phyloP scores from a whole-genome alignment of 495 filamentous ascomycete genomes.

The Geoglossum glabrum region DNA sequence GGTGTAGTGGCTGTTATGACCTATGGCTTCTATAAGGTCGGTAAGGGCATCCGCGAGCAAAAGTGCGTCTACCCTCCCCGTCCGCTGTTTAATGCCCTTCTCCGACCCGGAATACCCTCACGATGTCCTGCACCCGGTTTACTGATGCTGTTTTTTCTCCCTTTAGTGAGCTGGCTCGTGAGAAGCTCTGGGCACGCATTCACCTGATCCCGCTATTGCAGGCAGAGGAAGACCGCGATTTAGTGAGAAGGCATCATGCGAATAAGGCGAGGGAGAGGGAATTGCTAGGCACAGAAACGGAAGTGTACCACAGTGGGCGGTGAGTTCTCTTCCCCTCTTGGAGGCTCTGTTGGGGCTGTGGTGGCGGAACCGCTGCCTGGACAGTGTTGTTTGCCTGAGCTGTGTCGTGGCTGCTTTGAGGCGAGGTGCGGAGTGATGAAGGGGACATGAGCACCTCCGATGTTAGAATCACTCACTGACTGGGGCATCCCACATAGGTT shows the following conservation, averaged over 20 bases:
- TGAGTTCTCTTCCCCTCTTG: constrained; percentile 26
- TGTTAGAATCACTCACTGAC: not conserved
- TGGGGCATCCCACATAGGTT: constrained; percentile 25
- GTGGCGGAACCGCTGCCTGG: not conserved
- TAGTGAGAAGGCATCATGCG: constrained; percentile 64
- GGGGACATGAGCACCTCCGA: not conserved
- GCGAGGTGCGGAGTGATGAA: not conserved
- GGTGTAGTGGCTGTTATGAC: constrained; percentile 56
- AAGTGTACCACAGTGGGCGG: constrained; percentile 76
- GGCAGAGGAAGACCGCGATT: constrained; percentile 89
- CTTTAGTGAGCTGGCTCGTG: constrained; percentile 69
- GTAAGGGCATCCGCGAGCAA: constrained; percentile 60
- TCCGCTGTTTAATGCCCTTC: not conserved
- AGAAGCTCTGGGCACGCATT: constrained; percentile 95
- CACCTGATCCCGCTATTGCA: constrained; percentile 82
- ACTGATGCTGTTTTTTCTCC: not conserved
- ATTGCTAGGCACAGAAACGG: constrained; percentile 57
- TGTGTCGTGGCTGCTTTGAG: not conserved
- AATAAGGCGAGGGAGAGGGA: constrained; percentile 79
- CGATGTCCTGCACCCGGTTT: not conserved
- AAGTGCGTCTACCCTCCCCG: constrained; percentile 42
- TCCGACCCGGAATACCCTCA: not conserved
- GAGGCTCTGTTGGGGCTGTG: not conserved
- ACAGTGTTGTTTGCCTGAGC: not conserved
- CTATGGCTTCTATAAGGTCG: constrained; percentile 73